phyloP scores from a whole-genome alignment of 2,329 filamentous ascomycete species.

The Monosporascus ibericus region DNA sequence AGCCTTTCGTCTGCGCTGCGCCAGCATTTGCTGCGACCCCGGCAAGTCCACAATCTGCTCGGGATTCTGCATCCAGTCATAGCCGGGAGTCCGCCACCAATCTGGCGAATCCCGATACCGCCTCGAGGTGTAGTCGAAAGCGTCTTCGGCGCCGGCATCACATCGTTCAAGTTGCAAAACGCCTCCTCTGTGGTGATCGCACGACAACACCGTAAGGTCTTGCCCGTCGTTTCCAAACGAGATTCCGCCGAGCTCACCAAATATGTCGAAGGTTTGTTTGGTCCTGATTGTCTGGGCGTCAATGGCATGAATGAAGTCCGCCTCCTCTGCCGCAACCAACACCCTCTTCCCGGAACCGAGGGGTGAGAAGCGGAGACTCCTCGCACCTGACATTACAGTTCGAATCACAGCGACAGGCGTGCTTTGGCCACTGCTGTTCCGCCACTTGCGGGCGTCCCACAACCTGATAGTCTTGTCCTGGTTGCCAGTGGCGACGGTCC shows the following conservation, averaged over 20 bases:
- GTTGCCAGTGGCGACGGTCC: slow-evolving; percentile 69
- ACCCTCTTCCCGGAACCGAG: slow-evolving; percentile 60
- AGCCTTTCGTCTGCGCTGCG: slow-evolving; percentile 21
- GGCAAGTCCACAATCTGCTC: slow-evolving; percentile 15
- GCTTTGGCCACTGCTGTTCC: slow-evolving; percentile 41
- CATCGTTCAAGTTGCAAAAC: slow-evolving; percentile 56
- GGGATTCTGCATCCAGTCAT: slow-evolving; percentile 22
- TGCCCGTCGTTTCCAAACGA: slow-evolving; percentile 61
- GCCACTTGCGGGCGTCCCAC: slow-evolving; percentile 71
- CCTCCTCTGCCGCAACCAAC: slow-evolving; percentile 68
- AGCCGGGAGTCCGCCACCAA: slow-evolving; percentile 14
- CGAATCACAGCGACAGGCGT: slow-evolving; percentile 48
- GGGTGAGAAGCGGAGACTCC: slow-evolving; percentile 67
- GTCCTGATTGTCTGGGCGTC: slow-evolving; percentile 57
- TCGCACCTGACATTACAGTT: slow-evolving; percentile 62
- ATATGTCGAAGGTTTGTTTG: slow-evolving; percentile 68
- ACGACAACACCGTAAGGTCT: slow-evolving; percentile 62
- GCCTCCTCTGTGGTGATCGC: slow-evolving; percentile 60
- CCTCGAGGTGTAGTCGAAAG: slow-evolving; percentile 12
- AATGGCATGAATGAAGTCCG: slow-evolving; percentile 66
- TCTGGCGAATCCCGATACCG: slow-evolving; percentile 5
- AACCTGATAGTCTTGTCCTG: slow-evolving; percentile 69
- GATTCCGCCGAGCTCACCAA: slow-evolving; percentile 68
- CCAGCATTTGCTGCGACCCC: slow-evolving; percentile 18
- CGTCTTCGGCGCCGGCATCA: slow-evolving; percentile 29